These are phyloP conservation scores for Phytophthora citricola DNA, from an alignment of 352 stramenopile species.

Conservation along the genomic window DNA sequence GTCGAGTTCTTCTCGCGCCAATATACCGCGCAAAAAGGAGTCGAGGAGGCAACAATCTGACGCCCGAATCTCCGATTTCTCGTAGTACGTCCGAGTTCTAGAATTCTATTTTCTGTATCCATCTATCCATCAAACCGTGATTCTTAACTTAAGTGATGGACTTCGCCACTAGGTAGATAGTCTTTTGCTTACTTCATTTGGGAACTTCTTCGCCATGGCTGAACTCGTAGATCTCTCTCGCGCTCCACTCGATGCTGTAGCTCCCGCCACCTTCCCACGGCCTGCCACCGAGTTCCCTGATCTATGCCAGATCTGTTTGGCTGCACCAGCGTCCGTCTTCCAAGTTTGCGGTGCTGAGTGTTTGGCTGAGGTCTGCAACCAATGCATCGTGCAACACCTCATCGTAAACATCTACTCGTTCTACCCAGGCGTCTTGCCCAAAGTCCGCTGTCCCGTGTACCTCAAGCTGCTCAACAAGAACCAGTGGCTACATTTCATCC, in stretches of 20 bases:
- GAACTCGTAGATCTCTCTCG: conserved; percentile 1
- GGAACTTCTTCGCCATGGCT: neutral
- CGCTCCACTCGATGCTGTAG: conserved; percentile 4
- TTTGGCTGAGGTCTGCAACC: conserved; percentile 45
- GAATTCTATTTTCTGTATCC: neutral
- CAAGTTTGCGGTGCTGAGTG: conserved; percentile 50
- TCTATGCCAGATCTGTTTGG: conserved; percentile 75
- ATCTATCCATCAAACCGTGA: neutral
- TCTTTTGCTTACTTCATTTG: no score
- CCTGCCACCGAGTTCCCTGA: conserved; percentile 33
- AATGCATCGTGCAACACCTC: conserved; percentile 60
- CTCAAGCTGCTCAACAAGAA: conserved; percentile 60
- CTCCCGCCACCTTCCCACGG: neutral
- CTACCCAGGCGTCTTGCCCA: conserved; percentile 68
- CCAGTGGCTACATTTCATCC: conserved; percentile 52
- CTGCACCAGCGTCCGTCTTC: conserved; percentile 47
- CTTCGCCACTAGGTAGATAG: neutral
- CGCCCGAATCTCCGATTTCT: conserved; percentile 7
- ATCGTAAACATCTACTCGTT: conserved; percentile 61
- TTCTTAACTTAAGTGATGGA: neutral
- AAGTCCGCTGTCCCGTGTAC: conserved; percentile 72
- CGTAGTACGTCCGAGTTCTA: conserved; percentile 13
- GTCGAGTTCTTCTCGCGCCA: conserved; percentile 32
- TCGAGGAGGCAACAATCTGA: neutral
- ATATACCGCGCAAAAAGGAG: conserved; percentile 27